Percentiles rank a stretch among this genome's conserved stretches.
phyloP scores from a whole-genome alignment of 192 early-diverging fungal species.

The Paraglomus brasilianum region DNA sequence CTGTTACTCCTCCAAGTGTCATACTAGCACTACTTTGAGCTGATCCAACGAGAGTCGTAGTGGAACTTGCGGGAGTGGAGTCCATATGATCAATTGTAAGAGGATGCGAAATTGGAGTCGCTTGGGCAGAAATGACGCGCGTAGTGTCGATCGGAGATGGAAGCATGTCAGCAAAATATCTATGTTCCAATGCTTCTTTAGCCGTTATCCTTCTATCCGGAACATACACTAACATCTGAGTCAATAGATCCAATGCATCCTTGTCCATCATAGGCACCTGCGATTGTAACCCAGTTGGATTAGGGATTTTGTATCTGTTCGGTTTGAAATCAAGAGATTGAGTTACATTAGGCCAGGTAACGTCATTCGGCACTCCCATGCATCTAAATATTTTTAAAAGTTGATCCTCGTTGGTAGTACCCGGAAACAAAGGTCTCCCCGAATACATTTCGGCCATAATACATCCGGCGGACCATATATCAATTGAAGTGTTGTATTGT shows the following conservation, averaged over 20 bases:
- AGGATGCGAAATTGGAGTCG: too few relatives aligned
- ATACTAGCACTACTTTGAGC: too few relatives aligned
- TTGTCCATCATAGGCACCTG: conserved; percentile 75
- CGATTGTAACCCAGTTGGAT: conserved; percentile 59
- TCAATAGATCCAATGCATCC: conserved; percentile 70
- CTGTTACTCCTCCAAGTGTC: too few relatives aligned
- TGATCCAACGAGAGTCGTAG: too few relatives aligned
- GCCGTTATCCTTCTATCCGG: conserved; percentile 64
- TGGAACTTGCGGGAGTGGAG: too few relatives aligned
- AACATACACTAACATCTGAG: conserved; percentile 73
- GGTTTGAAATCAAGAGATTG: conserved; percentile 70
- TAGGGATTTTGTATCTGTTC: conserved; percentile 55
- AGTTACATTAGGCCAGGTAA: conserved; percentile 73
- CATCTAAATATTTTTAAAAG: conserved; percentile 75
- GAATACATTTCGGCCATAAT: conserved; percentile 96
- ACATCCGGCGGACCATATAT: conserved; percentile 98
- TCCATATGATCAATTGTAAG: too few relatives aligned
- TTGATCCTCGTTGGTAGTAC: conserved; percentile 80
- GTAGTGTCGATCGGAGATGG: conserved; percentile 30
- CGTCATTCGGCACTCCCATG: conserved; percentile 76
- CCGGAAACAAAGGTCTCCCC: conserved; percentile 78
- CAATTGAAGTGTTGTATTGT: conserved; percentile 93
- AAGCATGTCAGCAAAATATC: conserved; percentile 56
- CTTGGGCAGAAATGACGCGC: too few relatives aligned
- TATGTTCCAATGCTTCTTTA: conserved; percentile 63